phyloP scores from a whole-genome alignment of 768 basidiomycete genomes.

The Rhodosporidiobolus sp. region DNA sequence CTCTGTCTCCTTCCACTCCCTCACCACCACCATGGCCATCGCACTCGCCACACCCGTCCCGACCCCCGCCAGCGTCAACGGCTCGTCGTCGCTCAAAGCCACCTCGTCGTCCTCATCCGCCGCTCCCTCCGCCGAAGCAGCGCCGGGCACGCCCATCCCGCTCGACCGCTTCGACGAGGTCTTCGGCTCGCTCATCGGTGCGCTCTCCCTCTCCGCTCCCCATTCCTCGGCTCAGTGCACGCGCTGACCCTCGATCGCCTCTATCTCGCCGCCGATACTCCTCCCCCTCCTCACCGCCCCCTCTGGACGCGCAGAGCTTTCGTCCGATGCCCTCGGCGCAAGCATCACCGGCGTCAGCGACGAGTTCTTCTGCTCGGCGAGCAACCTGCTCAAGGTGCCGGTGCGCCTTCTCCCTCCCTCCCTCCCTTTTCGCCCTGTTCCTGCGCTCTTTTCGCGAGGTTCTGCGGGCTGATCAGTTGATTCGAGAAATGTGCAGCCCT shows the following conservation, averaged over 20 bases:
- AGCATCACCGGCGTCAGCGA: constrained; percentile 74
- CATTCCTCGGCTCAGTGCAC: not conserved
- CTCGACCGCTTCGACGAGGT: constrained; percentile 21
- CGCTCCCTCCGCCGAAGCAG: not conserved
- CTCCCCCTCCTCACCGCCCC: too few relatives aligned
- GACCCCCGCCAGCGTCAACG: too few relatives aligned
- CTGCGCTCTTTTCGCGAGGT: constrained; percentile 1
- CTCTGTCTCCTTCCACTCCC: not conserved
- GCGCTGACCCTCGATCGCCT: not conserved
- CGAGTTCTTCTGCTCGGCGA: constrained; percentile 90
- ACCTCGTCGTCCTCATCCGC: not conserved
- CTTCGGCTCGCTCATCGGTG: constrained; percentile 38
- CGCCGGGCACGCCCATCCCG: not conserved
- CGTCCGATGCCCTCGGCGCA: constrained; percentile 78
- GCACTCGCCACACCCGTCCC: not conserved
- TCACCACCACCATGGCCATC: not conserved
- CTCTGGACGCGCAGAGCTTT: constrained; percentile 63
- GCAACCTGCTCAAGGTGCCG: constrained; percentile 74
- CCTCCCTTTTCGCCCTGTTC: not conserved
- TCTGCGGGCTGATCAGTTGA: not conserved
- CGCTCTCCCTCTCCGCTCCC: not conserved
- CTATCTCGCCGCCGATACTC: not conserved
- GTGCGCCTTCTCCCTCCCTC: constrained; percentile 52
- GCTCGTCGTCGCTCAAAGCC: too few relatives aligned
- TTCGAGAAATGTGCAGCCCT: constrained; percentile 58